Percentiles rank a stretch among this genome's conserved stretches.
Evolutionary conservation across 2,329 filamentous ascomycete genomes (phyloP).

Genomic region (Xylariaceae sp.): DNA sequence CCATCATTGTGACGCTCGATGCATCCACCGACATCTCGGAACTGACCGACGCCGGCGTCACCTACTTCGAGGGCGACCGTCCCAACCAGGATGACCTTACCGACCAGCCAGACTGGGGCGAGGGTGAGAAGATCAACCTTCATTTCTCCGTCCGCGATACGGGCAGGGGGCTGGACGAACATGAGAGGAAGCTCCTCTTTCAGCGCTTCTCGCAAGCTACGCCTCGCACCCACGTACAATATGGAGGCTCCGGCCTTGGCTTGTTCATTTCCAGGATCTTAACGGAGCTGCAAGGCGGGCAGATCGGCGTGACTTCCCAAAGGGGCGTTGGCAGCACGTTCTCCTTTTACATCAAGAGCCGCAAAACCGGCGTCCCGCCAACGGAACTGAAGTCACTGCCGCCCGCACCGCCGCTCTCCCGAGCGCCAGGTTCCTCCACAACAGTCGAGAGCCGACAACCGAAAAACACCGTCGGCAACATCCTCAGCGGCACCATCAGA

Average conservation of each 20-base stretch:
- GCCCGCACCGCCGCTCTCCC: slow-evolving; percentile 23
- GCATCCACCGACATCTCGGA: slow-evolving; percentile 51
- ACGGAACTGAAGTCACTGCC: slow-evolving; percentile 34
- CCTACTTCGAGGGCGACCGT: slow-evolving; percentile 44
- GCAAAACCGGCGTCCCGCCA: slow-evolving; percentile 44
- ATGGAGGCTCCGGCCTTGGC: slow-evolving; percentile 64
- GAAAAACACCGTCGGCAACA: slow-evolving; percentile 13
- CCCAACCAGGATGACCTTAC: slow-evolving; percentile 41
- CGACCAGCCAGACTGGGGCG: slow-evolving; percentile 61
- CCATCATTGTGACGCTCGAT: slow-evolving; percentile 60
- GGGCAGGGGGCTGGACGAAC: slow-evolving; percentile 58
- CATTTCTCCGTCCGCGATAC: slow-evolving; percentile 69
- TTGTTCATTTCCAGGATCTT: slow-evolving; percentile 73
- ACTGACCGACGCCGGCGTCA: slow-evolving; percentile 35
- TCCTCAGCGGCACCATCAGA: slow-evolving; percentile 11
- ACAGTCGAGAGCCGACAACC: slow-evolving; percentile 28
- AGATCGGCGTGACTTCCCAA: slow-evolving; percentile 66
- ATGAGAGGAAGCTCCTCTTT: slow-evolving; percentile 62
- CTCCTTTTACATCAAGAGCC: slow-evolving; percentile 68
- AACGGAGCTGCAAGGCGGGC: slow-evolving; percentile 71
- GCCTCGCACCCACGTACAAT: slow-evolving; percentile 65
- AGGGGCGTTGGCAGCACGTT: slow-evolving; percentile 68
- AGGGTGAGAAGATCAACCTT: slow-evolving; percentile 64
- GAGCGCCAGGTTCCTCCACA: slow-evolving; percentile 31
- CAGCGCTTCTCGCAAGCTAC: slow-evolving; percentile 64